These are phyloP conservation scores for Chlamydomonas sp. DNA, from an alignment of 139 green algal species.

Conservation along the genomic window DNA sequence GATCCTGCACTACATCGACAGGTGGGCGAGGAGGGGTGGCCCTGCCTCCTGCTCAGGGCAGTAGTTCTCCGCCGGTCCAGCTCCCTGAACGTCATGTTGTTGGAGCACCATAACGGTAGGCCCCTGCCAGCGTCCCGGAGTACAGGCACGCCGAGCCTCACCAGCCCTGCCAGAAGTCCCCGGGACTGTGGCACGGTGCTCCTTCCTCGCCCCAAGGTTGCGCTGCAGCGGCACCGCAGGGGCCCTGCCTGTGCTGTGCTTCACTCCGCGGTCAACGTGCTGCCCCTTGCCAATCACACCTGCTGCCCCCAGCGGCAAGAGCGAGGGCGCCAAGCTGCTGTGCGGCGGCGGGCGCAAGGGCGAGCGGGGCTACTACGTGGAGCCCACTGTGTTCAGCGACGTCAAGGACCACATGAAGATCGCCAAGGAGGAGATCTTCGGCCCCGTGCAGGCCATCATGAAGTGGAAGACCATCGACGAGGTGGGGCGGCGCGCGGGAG, in stretches of 20 bases:
- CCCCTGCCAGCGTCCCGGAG: too few relatives aligned
- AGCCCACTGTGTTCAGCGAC: constrained; percentile 81
- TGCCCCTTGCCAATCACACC: neutral
- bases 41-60: neutral
- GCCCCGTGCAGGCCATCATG: constrained; percentile 74
- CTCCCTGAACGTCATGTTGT: too few relatives aligned
- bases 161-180: too few relatives aligned
- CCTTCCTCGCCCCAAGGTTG: too few relatives aligned
- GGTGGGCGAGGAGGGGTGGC: neutral
- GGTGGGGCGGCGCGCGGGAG: constrained; percentile 32
- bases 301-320: constrained; percentile 45
- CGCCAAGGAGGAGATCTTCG: constrained; percentile 74
- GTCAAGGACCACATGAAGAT: constrained; percentile 75
- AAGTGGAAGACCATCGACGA: constrained; percentile 78
- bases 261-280: too few relatives aligned
- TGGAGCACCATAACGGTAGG: too few relatives aligned
- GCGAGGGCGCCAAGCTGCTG: constrained; percentile 60
- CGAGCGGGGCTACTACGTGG: constrained; percentile 71
- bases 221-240: too few relatives aligned
- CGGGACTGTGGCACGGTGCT: too few relatives aligned
- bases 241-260: too few relatives aligned
- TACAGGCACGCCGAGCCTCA: too few relatives aligned
- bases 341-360: constrained; percentile 45
- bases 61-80: neutral
- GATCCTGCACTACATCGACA: constrained; percentile 65